These are phyloP conservation scores for Cytidiella melzeri DNA, from an alignment of 768 basidiomycete species.

Conservation along the genomic window DNA sequence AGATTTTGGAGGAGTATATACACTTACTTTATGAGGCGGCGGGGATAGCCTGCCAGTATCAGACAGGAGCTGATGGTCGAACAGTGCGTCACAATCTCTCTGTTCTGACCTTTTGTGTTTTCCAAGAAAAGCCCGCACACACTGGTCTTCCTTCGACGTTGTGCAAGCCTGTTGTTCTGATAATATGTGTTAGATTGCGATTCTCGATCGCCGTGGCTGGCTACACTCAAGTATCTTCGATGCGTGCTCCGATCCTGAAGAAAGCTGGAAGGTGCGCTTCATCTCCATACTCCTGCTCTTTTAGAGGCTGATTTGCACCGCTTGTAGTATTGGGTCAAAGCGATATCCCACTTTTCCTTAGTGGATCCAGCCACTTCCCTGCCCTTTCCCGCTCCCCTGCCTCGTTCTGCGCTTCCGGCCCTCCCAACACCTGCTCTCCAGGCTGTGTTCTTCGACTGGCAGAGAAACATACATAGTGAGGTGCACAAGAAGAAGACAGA, in stretches of 20 bases:
- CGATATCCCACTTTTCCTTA: background rate
- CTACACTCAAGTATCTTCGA: constrained; percentile 2
- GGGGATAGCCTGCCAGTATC: background rate
- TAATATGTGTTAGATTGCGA: background rate
- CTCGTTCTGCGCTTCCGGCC: background rate
- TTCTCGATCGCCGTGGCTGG: constrained; percentile 6
- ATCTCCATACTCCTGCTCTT: background rate
- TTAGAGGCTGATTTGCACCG: background rate
- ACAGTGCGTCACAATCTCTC: too few species aligned
- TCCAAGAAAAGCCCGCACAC: too few species aligned
- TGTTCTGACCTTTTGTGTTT: too few species aligned
- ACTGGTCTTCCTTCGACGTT: too few species aligned
- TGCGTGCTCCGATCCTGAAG: background rate
- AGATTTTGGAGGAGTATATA: background rate
- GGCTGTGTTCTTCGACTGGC: background rate
- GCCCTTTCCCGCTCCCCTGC: constrained; percentile 4
- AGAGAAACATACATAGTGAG: too few species aligned
- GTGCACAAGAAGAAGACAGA: too few species aligned
- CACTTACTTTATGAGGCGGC: background rate
- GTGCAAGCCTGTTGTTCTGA: too few species aligned
- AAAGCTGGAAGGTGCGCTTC: background rate
- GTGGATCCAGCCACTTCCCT: constrained; percentile 1
- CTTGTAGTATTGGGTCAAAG: background rate
- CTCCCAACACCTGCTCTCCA: background rate
- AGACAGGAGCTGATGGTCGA: background rate